Percentiles rank a stretch among this genome's conserved stretches.
Conservation (phyloP, 225 moss, liverwort and hornwort species). For the Ulota crispa region DNA sequence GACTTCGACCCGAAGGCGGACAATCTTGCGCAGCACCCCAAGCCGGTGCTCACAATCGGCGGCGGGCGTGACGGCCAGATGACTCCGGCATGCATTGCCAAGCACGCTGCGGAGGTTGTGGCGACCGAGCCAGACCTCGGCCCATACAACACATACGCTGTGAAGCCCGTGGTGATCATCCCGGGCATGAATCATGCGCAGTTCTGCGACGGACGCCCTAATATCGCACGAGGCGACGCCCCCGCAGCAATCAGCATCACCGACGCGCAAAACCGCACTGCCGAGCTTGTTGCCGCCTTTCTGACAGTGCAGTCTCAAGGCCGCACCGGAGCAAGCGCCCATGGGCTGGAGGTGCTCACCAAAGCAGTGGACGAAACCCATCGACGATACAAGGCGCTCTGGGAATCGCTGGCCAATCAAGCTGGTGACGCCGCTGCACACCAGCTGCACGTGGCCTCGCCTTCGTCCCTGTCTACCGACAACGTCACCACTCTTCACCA, state of each 20-base stretch:
- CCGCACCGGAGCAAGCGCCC: background rate
- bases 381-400: constrained; percentile 34
- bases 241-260: constrained; percentile 19
- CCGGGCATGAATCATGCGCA: constrained; percentile 73
- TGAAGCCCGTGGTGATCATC: constrained; percentile 67
- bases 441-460: constrained; percentile 50
- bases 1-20: constrained; percentile 13
- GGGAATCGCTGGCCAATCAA: constrained; percentile 47
- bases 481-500: constrained; percentile 46
- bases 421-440: constrained; percentile 30
- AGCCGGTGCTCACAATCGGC: constrained; percentile 61
- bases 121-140: constrained; percentile 41
- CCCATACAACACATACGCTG: constrained; percentile 39
- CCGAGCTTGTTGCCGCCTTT: constrained; percentile 51
- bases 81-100: constrained; percentile 27
- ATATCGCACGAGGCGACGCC: constrained; percentile 44
- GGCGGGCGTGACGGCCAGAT: constrained; percentile 60
- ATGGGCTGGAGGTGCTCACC: constrained; percentile 32
- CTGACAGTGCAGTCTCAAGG: constrained; percentile 47
- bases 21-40: constrained; percentile 59
- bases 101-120: constrained; percentile 34
- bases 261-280: constrained; percentile 35
- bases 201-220: constrained; percentile 36
- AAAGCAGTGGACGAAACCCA: constrained; percentile 45
- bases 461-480: constrained; percentile 18